phyloP scores from a whole-genome alignment of 1,139 yeast genomes.

The Geotrichum phurueaensis region DNA sequence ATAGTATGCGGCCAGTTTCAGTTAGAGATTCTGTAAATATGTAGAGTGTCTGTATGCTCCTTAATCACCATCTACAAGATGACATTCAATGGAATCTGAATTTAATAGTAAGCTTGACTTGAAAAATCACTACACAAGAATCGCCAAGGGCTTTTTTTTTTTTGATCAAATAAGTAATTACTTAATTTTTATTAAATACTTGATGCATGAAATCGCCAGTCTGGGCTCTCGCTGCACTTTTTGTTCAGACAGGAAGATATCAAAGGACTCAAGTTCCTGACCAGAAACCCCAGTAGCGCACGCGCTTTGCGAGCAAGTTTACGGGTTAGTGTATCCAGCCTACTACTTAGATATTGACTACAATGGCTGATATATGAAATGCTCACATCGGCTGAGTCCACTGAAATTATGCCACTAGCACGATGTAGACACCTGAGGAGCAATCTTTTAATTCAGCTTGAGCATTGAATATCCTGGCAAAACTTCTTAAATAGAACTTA shows the following conservation, averaged over 20 bases:
- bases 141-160: no score
- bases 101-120: no score
- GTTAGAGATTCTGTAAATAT: no score
- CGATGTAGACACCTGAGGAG: not conserved
- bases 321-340: not conserved
- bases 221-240: no score
- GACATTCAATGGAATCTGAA: no score
- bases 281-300: not conserved
- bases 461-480: not conserved
- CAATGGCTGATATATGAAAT: not conserved
- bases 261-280: not conserved
- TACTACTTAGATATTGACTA: not conserved
- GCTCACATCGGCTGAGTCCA: not conserved
- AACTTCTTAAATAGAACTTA: not conserved
- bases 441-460: not conserved
- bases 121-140: no score
- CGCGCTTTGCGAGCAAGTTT: not conserved
- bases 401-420: not conserved
- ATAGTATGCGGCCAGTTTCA: no score
- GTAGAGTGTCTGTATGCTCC: no score
- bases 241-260: no score
- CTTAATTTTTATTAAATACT: not conserved
- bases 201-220: no score
- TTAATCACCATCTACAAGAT: no score
- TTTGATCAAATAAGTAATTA: no score